Base-by-base conservation (phyloP, 129 eudicot genomes). In the Glebionis coronaria region DNA sequence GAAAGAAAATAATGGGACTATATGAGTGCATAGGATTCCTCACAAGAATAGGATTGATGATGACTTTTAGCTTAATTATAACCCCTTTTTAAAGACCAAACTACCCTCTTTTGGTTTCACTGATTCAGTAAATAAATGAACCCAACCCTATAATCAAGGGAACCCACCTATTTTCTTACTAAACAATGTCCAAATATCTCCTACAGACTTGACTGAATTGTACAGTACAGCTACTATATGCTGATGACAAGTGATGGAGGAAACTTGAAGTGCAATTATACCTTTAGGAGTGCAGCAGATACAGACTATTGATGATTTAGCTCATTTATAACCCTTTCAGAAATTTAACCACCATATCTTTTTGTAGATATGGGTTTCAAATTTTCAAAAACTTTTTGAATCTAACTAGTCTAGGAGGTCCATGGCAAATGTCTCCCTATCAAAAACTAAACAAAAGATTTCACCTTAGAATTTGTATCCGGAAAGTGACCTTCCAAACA, bases 21-120 rank as follows among this genome's bases (percentile, higher is more conserved):
- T 51, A 55, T 15, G 38, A 73, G 31, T 52, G 75, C 80, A 76
- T 76, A 15, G 80, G 80, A 76, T 76, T 76, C 80, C 75, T 76
- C 80, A 68, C 65, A 67, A 38, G 56, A 61, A 50, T 61, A 45
- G 15, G 50, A 29, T 61, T 50, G 51, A 75, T 67, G 61, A 74
- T 66, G 35, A 51, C 62, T 75, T 68, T 67, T 60, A 42, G 71
- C 75, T 76, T 61, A 75, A 75, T 68, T 25, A 75, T 50, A 21
- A 27, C 53, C 53, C 42, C 52, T 3, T 68, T 20, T 44, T 3
- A 73, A 45, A 23, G 73, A 60, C 62, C 73, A 68, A 58, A 61
- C 74, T 16, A 75, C 80, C 70, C 74, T 11, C 74, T 38, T n/a
- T 45, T 74, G 14, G 9, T 50, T 49, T 59, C 56, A 51, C 45